Conservation (phyloP, 495 filamentous ascomycete species). For the Aspergillus kassunensis region DNA sequence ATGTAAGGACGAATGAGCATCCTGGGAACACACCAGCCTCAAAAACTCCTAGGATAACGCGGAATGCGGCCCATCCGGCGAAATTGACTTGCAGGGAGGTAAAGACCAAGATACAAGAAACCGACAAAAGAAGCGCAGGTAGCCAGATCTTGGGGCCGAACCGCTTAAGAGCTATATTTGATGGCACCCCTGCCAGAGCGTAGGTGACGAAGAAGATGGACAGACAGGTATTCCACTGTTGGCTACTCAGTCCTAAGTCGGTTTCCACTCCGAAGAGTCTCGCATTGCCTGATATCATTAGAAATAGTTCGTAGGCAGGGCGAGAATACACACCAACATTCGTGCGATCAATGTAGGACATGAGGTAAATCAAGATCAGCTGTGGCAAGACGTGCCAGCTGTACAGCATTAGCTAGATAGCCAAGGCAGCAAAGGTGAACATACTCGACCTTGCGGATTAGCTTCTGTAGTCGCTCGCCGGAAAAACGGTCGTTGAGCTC, state of each 20-base stretch:
- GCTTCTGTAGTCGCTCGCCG: not conserved
- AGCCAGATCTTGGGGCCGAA: conserved; percentile 5
- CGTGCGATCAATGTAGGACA: not conserved
- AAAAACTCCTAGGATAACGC: conserved; percentile 77
- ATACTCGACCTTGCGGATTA: not conserved
- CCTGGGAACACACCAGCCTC: conserved; percentile 79
- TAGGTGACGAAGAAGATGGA: conserved; percentile 10
- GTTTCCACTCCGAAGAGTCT: not conserved
- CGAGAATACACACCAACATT: not conserved
- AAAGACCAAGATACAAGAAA: conserved; percentile 52
- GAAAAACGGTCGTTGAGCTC: not conserved
- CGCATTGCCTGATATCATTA: not conserved
- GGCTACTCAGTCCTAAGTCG: not conserved
- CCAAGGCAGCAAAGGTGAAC: not conserved
- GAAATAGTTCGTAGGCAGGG: not conserved
- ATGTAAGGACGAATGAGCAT: conserved; percentile 48
- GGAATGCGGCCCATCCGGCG: conserved; percentile 65
- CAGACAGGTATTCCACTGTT: conserved; percentile 8
- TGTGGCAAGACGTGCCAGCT: not conserved
- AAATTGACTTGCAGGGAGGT: conserved; percentile 74
- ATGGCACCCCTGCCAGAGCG: conserved; percentile 1
- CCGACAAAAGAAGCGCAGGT: not conserved
- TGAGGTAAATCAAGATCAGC: not conserved
- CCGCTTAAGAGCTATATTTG: conserved; percentile 7
- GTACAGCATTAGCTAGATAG: not conserved